These are phyloP conservation scores for Poa pratensis DNA, from an alignment of 176 grass and related monocot species.

Conservation along the genomic window DNA sequence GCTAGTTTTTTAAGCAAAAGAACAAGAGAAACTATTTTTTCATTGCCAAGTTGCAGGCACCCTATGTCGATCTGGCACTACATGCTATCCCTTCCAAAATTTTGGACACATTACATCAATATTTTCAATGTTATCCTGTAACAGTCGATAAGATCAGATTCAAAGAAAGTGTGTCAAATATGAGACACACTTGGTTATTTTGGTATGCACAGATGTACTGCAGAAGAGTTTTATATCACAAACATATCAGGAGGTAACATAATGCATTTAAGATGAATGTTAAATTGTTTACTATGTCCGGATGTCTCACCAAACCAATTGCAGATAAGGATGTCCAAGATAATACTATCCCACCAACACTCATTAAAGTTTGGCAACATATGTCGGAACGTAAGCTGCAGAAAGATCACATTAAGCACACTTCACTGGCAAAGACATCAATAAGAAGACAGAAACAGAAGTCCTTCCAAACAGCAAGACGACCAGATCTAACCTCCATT, in stretches of 20 bases:
- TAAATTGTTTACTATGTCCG: neutral
- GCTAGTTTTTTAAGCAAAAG: constrained; percentile 11
- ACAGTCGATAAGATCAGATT: constrained; percentile 33
- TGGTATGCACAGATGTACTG: neutral
- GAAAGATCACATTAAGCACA: constrained; percentile 44
- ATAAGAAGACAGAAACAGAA: constrained; percentile 25
- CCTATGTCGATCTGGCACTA: neutral
- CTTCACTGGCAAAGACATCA: constrained; percentile 31
- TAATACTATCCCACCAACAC: constrained; percentile 99
- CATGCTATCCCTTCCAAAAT: neutral
- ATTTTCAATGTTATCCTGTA: constrained; percentile 37
- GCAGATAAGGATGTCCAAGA: constrained; percentile 98
- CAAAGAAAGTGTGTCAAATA: constrained; percentile 38
- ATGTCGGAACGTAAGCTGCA: constrained; percentile 95
- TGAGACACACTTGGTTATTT: neutral
- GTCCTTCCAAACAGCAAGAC: constrained; percentile 26
- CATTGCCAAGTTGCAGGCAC: constrained; percentile 5
- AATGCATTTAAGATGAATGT: neutral
- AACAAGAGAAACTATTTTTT: constrained; percentile 10
- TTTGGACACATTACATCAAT: constrained; percentile 13
- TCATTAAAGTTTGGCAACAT: constrained; percentile 99
- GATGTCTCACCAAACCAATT: constrained; percentile 96
- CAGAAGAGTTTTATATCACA: constrained; percentile 4
- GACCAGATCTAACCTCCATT: constrained; percentile 86
- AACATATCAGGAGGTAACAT: constrained; percentile 14